A percentile compares a stretch with the other conserved stretches of the same genome.
Evolutionary conservation across 345 rosid species (phyloP).

Genomic region (Corchorus olitorius): DNA sequence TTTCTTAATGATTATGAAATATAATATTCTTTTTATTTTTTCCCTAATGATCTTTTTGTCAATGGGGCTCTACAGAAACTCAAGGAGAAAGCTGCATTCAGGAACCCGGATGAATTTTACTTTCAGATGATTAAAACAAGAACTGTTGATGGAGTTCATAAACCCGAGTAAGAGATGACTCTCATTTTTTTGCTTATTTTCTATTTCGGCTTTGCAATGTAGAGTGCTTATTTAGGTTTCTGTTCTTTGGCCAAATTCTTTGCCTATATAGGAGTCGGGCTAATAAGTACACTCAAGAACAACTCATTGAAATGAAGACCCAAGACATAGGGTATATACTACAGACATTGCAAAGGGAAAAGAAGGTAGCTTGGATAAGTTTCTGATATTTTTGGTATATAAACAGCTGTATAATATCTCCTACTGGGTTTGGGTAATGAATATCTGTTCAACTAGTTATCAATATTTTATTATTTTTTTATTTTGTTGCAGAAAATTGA

Average conservation of each 20-base stretch:
- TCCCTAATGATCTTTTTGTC: not conserved
- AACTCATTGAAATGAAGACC: slow-evolving; percentile 86
- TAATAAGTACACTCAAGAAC: slow-evolving; percentile 73
- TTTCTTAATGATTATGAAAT: not conserved
- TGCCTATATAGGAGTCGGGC: slow-evolving; percentile 55
- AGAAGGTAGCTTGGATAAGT: slow-evolving; percentile 40
- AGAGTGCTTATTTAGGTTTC: slow-evolving; percentile 11
- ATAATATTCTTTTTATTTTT: not conserved
- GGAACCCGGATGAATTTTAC: slow-evolving; percentile 85
- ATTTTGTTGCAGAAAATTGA: slow-evolving; percentile 72
- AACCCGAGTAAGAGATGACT: slow-evolving; percentile 49
- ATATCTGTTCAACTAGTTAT: not conserved
- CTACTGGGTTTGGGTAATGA: not conserved
- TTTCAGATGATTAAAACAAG: slow-evolving; percentile 75
- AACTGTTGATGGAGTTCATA: slow-evolving; percentile 64
- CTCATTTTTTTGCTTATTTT: slow-evolving; percentile 9
- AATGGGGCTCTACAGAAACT: slow-evolving; percentile 49
- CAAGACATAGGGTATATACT: slow-evolving; percentile 87
- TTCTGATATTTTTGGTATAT: slow-evolving; percentile 9
- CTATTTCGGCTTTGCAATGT: not conserved
- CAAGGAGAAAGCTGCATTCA: slow-evolving; percentile 79
- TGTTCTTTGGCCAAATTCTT: not conserved
- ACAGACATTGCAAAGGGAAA: slow-evolving; percentile 85
- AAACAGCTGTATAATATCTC: not conserved
- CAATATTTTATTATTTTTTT: not conserved